Evolutionary conservation across 192 early-diverging fungal species (phyloP).

Genomic region (Kickxella alabastrina): DNA sequence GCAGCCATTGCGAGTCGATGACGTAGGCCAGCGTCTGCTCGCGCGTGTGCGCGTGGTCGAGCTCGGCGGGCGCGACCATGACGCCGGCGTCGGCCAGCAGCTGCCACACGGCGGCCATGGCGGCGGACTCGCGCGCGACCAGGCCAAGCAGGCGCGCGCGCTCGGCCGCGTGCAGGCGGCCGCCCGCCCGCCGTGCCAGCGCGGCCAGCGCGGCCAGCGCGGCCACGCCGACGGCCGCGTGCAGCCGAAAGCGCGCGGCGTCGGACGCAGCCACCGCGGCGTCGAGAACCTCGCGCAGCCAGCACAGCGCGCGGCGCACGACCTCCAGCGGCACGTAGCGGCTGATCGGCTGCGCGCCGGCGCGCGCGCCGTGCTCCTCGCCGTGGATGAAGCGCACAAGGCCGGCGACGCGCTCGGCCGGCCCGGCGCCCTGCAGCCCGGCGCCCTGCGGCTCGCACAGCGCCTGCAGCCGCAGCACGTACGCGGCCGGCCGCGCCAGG

Average conservation of each 20-base stretch:
- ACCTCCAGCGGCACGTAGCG: constrained; percentile 30
- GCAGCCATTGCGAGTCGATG: constrained; percentile 38
- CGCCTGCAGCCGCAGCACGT: constrained; percentile 50
- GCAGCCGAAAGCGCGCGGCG: constrained; percentile 19
- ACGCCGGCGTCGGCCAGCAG: constrained; percentile 36
- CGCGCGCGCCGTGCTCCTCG: constrained; percentile 16
- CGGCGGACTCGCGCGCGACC: constrained; percentile 12
- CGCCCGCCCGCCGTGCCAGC: neutral
- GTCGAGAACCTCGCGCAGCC: constrained; percentile 43
- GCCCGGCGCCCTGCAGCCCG: constrained; percentile 9
- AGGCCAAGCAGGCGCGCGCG: constrained; percentile 9
- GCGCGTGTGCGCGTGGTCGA: constrained; percentile 20
- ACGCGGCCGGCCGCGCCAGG: constrained; percentile 54
- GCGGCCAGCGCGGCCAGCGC: constrained; percentile 16
- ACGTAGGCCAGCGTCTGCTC: constrained; percentile 37
- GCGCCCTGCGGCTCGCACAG: constrained; percentile 37
- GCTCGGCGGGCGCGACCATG: constrained; percentile 48
- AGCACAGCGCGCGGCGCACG: constrained; percentile 31
- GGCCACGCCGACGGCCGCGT: constrained; percentile 10
- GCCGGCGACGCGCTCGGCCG: constrained; percentile 6
- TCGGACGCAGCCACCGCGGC: constrained; percentile 5
- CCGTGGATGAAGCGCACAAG: constrained; percentile 20
- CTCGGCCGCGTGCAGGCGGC: constrained; percentile 8
- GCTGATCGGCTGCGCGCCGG: neutral
- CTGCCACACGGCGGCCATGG: constrained; percentile 36